These are phyloP conservation scores for Coemansia sp. DNA, from an alignment of 192 early-diverging fungal genomes.

Conservation along the genomic window DNA sequence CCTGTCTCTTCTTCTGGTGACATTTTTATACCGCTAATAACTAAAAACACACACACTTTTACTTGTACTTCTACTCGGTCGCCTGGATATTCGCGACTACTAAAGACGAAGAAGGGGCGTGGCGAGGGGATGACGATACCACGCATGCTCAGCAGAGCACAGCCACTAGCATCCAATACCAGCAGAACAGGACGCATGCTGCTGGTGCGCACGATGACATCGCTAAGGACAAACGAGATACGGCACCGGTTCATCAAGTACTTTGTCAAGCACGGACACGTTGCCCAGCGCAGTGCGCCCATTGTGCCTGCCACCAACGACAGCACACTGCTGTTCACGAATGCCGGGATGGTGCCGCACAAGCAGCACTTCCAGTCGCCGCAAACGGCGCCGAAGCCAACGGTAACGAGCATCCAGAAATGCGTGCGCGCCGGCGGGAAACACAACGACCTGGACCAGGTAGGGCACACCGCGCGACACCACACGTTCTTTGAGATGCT, in stretches of 20 bases:
- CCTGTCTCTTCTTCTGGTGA: no score
- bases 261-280: conserved; percentile 73
- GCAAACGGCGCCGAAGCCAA: conserved; percentile 78
- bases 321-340: conserved; percentile 91
- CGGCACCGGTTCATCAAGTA: conserved; percentile 85
- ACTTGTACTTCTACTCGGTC: no score
- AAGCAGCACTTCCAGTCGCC: conserved; percentile 93
- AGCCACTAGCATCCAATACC: no score
- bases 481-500: conserved; percentile 99
- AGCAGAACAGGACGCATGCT: no score
- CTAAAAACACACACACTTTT: no score
- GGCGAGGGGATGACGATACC: no score
- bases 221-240: conserved; percentile 64
- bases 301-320: conserved; percentile 89
- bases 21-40: no score
- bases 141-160: no score
- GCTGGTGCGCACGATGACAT: conserved; percentile 10
- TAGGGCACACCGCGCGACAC: conserved; percentile 93
- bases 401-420: conserved; percentile 93
- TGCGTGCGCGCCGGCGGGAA: conserved; percentile 98
- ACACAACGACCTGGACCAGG: conserved; percentile 98
- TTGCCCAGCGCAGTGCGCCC: conserved; percentile 72
- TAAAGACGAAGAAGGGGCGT: no score
- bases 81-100: no score
- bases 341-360: conserved; percentile 97